A percentile compares a stretch with the other conserved stretches of the same genome.
Conservation (phyloP, 345 rosid species). For the Gossypium mustelinum region DNA sequence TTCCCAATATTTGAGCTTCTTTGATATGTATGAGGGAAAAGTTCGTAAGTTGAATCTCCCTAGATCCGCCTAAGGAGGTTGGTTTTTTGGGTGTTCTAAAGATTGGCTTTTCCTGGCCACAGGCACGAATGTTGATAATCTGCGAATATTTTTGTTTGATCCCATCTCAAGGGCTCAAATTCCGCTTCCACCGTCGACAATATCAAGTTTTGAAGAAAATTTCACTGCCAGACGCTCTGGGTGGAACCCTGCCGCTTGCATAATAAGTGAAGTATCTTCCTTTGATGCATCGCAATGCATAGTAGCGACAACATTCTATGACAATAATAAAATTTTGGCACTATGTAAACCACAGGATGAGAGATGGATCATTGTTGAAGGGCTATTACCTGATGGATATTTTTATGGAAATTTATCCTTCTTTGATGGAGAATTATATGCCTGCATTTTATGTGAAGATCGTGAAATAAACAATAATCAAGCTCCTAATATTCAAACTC, state of each 20-base stretch:
- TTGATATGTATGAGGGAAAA: neutral
- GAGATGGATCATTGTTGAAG: neutral
- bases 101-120: neutral
- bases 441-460: too few species aligned
- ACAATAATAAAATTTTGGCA: neutral
- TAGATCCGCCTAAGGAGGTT: neutral
- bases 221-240: neutral
- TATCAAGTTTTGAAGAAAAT: neutral
- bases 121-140: neutral
- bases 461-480: neutral
- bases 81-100: neutral
- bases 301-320: neutral
- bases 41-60: constrained; percentile 3
- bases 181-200: neutral
- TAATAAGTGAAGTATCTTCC: neutral
- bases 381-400: neutral
- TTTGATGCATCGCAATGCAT: neutral
- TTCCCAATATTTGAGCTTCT: neutral
- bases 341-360: neutral
- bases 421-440: neutral
- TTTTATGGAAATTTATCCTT: neutral
- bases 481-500: neutral
- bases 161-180: neutral
- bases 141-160: neutral
- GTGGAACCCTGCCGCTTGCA: neutral